Conservation (phyloP, 345 rosid species). For the Trapa bicornis region DNA sequence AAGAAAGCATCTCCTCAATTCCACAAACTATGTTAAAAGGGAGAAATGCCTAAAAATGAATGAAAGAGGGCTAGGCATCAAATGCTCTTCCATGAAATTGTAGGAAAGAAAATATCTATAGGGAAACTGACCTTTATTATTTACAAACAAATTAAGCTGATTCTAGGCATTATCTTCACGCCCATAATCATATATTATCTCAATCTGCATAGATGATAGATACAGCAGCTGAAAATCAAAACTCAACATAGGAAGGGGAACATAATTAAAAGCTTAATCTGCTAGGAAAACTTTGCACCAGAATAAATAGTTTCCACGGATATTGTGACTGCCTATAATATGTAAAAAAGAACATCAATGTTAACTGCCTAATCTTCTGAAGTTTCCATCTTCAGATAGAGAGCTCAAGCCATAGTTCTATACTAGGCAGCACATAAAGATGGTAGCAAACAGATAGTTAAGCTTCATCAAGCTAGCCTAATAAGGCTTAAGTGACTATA, state of each 20-base stretch:
- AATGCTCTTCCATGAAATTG: not conserved
- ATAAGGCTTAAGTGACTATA: not conserved
- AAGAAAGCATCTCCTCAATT: not conserved
- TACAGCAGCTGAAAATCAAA: not conserved
- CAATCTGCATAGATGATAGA: constrained; percentile 51
- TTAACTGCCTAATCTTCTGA: no score
- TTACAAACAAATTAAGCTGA: constrained; percentile 6
- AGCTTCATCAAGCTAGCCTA: not conserved
- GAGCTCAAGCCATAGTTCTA: not conserved
- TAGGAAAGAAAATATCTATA: not conserved
- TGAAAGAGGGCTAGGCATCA: not conserved
- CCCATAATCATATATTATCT: constrained; percentile 78
- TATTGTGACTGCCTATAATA: not conserved
- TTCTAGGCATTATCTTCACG: constrained; percentile 60
- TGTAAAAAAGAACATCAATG: not conserved
- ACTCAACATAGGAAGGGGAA: not conserved
- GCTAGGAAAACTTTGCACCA: constrained; percentile 3
- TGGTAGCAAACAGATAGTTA: not conserved
- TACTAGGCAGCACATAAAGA: not conserved
- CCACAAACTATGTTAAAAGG: no score
- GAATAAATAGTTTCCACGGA: not conserved
- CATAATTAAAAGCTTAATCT: not conserved
- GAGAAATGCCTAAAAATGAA: no score
- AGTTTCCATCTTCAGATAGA: not conserved
- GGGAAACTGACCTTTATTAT: constrained; percentile 37